Evolutionary conservation across 345 rosid genomes (phyloP), one percentile per base, ranked within the genome.

Genomic region (Cardiospermum halicacabum): DNA sequence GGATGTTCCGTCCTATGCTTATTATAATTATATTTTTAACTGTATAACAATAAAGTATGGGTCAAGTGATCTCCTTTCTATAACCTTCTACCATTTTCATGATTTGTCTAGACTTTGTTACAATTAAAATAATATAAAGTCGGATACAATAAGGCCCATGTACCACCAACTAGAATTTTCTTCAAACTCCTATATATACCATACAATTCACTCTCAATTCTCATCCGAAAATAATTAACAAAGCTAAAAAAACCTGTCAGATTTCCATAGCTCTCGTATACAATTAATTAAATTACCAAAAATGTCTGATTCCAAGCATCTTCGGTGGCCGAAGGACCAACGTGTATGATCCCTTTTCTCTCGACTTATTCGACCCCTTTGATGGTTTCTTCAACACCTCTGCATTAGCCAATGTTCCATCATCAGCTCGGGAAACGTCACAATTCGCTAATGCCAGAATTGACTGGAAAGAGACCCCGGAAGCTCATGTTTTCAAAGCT

Each of bases 401-500:
- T 25, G 56, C 67, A 3, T 3, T 56, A 4, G 16, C 50, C 45
- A 56, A 56, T 15, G 61, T 27, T 24, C 70, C 74, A 0, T n/a
- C 77, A 11, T 60, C 75, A 11, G 74, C 72, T 0, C 32, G 56
- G 0, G 81, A 81, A 48, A 57, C 81, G 2, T 48, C 75, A 0
- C 72, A 68, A 6, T 63, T 75, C 1, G 82, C 67, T 2, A 69
- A 68, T 11, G 66, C 74, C 0, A 77, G 78, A 22, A 64, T 75
- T 16, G 85, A 81, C 58, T 78, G 85, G 82, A 81, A 69, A 37
- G 82, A 77, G 36, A 77, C 80, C 3, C 80, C 82, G 0, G 68
- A 77, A 34, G 74, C 82, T 21, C 85, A 81, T 5, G 48, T 75
- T 11, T 75, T 81, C 66, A 67, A 68, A 21, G 85, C 76, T 21